Evolutionary conservation across 257 asterid species (phyloP).

Genomic region (Ballota nigra): DNA sequence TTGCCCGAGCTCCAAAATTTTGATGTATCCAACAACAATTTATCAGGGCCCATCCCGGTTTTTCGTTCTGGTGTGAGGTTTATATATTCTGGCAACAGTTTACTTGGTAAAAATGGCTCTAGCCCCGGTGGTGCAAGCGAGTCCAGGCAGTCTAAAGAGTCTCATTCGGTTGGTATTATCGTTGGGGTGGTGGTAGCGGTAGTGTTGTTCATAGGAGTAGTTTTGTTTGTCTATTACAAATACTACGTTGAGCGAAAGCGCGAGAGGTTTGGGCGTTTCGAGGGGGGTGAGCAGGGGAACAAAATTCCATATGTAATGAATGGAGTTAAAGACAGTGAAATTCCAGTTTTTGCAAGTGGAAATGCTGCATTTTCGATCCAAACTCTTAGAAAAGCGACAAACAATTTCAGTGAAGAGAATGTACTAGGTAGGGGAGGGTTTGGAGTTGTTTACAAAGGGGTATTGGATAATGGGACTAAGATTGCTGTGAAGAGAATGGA

Average conservation of each 20-base stretch:
- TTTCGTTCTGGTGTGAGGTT: slow-evolving; percentile 53
- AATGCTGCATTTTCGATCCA: slow-evolving; percentile 62
- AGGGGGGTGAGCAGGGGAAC: slow-evolving; percentile 49
- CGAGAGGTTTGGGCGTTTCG: slow-evolving; percentile 41
- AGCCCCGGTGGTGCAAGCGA: slow-evolving; percentile 30
- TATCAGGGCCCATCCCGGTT: slow-evolving; percentile 57
- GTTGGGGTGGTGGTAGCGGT: slow-evolving; percentile 70
- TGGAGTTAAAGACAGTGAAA: slow-evolving; percentile 41
- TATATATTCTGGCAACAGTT: slow-evolving; percentile 35
- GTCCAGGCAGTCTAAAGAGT: slow-evolving; percentile 29
- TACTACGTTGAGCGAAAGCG: slow-evolving; percentile 47
- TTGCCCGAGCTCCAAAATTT: slow-evolving; percentile 62
- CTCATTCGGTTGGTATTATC: slow-evolving; percentile 56
- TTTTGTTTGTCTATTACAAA: slow-evolving; percentile 62
- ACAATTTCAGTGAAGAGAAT: slow-evolving; percentile 61
- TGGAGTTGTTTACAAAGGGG: slow-evolving; percentile 80
- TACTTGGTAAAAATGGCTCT: slow-evolving; percentile 49
- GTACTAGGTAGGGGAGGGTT: slow-evolving; percentile 84
- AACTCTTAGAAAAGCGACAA: slow-evolving; percentile 71
- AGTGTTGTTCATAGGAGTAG: slow-evolving; percentile 41
- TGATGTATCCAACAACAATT: slow-evolving; percentile 75
- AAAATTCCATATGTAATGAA: slow-evolving; percentile 30
- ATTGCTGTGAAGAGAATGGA: slow-evolving; percentile 96
- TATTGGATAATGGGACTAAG: slow-evolving; percentile 73
- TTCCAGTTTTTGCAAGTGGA: slow-evolving; percentile 59